phyloP scores from a whole-genome alignment of 495 filamentous ascomycete species.

The Penicillium coffeae region DNA sequence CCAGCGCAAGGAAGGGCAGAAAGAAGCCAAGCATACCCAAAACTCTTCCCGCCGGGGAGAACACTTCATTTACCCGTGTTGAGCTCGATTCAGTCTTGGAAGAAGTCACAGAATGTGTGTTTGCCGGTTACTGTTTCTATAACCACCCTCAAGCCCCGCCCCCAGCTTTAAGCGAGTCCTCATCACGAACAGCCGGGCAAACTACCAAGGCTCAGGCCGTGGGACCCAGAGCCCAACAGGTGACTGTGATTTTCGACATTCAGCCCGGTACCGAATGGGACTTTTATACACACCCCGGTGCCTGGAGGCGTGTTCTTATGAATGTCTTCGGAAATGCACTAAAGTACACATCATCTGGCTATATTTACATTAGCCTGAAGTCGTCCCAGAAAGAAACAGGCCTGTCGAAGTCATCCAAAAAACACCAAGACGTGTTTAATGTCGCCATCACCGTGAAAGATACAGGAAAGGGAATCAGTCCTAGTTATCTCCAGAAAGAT shows the following conservation, averaged over 20 bases:
- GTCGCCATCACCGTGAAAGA: conserved; percentile 53
- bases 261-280: conserved; percentile 46
- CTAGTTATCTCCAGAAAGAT: conserved; percentile 49
- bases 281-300: conserved; percentile 58
- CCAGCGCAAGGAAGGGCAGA: conserved; percentile 41
- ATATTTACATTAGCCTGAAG: conserved; percentile 28
- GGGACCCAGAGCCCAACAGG: conserved; percentile 13
- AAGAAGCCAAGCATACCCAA: conserved; percentile 30
- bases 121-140: conserved; percentile 45
- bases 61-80: conserved; percentile 27
- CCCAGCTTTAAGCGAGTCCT: not conserved
- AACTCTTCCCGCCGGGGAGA: conserved; percentile 41
- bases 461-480: conserved; percentile 62
- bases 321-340: conserved; percentile 45
- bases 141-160: conserved; percentile 11
- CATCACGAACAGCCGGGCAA: not conserved
- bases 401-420: conserved; percentile 15
- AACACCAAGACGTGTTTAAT: conserved; percentile 27
- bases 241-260: conserved; percentile 56
- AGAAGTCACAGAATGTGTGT: conserved; percentile 58
- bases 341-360: conserved; percentile 42
- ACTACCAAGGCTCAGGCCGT: not conserved
- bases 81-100: conserved; percentile 50
- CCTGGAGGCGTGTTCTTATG: conserved; percentile 50
- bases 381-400: too few relatives aligned